phyloP scores from a whole-genome alignment of 73 alveolate genomes.

The Paramecium biaurelia region DNA sequence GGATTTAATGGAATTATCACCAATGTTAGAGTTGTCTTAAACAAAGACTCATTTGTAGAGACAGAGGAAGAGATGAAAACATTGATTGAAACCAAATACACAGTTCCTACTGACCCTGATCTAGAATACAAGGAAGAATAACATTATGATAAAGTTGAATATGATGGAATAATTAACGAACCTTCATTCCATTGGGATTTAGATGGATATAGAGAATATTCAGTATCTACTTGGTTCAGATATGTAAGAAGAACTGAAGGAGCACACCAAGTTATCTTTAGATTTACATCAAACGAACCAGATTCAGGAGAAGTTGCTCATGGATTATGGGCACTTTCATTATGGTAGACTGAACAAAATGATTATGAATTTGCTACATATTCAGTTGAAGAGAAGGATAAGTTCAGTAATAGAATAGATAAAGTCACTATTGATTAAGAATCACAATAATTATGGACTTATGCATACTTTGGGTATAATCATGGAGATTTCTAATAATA shows the following conservation, averaged over 20 bases:
- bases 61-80: background rate
- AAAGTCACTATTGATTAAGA: background rate
- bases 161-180: background rate
- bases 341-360: background rate
- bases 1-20: slow-evolving; percentile 15
- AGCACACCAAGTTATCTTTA: background rate
- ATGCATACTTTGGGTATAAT: slow-evolving; percentile 38
- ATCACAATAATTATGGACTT: slow-evolving; percentile 47
- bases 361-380: background rate
- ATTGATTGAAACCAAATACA: background rate
- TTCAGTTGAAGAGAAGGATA: slow-evolving; percentile 10
- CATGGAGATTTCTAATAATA: background rate
- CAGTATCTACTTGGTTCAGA: slow-evolving; percentile 49
- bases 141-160: background rate
- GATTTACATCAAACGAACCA: slow-evolving; percentile 46
- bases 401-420: background rate
- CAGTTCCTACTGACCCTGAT: background rate
- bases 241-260: background rate
- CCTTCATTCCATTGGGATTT: background rate
- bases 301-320: background rate
- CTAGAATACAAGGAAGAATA: background rate
- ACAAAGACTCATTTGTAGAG: background rate
- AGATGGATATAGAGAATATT: slow-evolving; percentile 49
- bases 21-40: background rate
- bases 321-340: background rate